phyloP scores from a whole-genome alignment of 495 filamentous ascomycete species.

The Talaromyces adpressus region DNA sequence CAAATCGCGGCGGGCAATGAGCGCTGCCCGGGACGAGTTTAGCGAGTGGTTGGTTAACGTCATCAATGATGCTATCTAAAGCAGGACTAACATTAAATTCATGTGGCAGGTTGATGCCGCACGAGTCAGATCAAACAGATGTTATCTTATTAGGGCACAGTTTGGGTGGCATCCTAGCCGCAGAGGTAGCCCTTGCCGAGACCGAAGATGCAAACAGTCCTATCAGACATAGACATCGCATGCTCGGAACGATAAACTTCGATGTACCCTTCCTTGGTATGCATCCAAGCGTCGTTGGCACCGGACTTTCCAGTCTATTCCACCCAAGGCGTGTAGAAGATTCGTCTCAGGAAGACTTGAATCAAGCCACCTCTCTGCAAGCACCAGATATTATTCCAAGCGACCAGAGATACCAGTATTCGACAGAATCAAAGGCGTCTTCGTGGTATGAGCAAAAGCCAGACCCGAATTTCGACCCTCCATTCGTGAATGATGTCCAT shows the following conservation, averaged over 20 bases:
- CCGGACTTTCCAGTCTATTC: slow-evolving; percentile 73
- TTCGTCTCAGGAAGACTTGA: not conserved
- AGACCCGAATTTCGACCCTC: slow-evolving; percentile 57
- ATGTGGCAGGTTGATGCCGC: too few species aligned
- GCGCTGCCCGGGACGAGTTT: slow-evolving; percentile 71
- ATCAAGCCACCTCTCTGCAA: not conserved
- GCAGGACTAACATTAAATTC: too few species aligned
- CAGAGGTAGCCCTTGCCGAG: slow-evolving; percentile 67
- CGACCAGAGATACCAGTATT: not conserved
- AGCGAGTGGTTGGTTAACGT: slow-evolving; percentile 78
- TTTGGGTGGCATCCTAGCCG: slow-evolving; percentile 79
- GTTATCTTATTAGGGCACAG: slow-evolving; percentile 82
- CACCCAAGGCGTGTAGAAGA: slow-evolving; percentile 37
- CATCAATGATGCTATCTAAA: too few species aligned
- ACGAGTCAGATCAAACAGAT: slow-evolving; percentile 69
- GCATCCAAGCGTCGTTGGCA: slow-evolving; percentile 77
- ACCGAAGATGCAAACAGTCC: slow-evolving; percentile 16
- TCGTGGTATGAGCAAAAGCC: slow-evolving; percentile 32
- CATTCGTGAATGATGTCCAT: slow-evolving; percentile 64
- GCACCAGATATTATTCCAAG: not conserved
- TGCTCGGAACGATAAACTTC: slow-evolving; percentile 76
- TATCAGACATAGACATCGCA: slow-evolving; percentile 52
- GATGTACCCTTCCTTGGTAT: slow-evolving; percentile 86
- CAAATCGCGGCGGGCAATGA: slow-evolving; percentile 69
- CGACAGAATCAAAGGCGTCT: not conserved